These are phyloP conservation scores for Trametes cingulata DNA, from an alignment of 768 basidiomycete species.

Conservation along the genomic window DNA sequence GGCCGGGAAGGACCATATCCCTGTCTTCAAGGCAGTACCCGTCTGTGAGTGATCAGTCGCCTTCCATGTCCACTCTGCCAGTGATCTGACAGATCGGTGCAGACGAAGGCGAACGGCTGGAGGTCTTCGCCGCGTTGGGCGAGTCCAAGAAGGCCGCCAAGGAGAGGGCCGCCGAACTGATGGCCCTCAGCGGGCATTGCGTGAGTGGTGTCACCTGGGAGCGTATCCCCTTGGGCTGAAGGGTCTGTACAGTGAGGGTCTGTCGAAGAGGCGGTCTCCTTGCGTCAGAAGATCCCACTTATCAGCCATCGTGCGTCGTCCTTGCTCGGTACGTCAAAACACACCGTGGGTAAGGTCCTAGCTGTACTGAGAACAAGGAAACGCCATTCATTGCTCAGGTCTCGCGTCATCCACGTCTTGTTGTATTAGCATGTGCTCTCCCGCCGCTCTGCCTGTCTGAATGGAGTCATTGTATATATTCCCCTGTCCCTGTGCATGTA, in stretches of 20 bases:
- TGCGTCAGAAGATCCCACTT: no score
- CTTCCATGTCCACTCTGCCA: not conserved
- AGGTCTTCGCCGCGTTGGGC: constrained; percentile 15
- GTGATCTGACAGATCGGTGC: not conserved
- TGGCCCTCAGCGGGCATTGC: constrained; percentile 29
- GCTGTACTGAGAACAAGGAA: no score
- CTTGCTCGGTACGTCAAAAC: no score
- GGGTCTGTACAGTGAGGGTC: not conserved
- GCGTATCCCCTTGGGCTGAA: not conserved
- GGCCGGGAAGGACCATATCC: constrained; percentile 24
- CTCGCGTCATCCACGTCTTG: no score
- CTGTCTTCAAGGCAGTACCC: constrained; percentile 23
- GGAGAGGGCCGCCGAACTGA: constrained; percentile 23
- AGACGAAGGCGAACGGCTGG: constrained; percentile 24
- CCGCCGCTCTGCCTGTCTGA: no score
- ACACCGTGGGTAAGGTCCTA: no score
- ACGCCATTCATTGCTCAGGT: no score
- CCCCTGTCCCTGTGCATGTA: no score
- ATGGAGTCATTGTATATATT: no score
- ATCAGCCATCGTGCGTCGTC: no score
- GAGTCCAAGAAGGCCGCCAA: constrained; percentile 27
- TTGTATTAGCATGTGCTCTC: no score
- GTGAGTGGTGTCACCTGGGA: constrained; percentile 3
- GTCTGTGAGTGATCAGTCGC: constrained; percentile 22
- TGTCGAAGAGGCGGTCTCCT: no score